Evolutionary conservation across 2,329 filamentous ascomycete genomes (phyloP).

Genomic region (Trichophyton benhamiae): DNA sequence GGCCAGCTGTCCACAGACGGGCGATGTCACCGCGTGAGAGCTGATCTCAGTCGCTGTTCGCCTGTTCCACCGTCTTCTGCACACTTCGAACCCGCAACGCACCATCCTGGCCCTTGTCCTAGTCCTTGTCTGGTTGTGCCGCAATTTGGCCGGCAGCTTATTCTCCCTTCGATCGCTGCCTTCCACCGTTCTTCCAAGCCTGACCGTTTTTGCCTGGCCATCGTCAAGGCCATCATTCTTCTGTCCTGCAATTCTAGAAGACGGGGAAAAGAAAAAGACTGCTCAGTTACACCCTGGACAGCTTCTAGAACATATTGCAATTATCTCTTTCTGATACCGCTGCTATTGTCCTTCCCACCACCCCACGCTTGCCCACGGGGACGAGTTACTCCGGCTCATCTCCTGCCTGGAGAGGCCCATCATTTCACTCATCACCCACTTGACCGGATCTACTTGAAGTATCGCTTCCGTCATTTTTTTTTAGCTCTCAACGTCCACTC

Average conservation of each 20-base stretch:
- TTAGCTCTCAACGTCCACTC: constrained; percentile 4
- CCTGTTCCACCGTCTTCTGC: constrained; percentile 1
- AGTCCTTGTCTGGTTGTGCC: not conserved
- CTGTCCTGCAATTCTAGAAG: not conserved
- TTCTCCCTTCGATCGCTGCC: not conserved
- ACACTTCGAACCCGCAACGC: not conserved
- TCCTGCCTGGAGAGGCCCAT: not conserved
- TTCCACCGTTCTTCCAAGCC: not conserved
- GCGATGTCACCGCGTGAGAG: not conserved
- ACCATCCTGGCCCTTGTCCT: constrained; percentile 1
- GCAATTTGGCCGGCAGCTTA: constrained; percentile 1
- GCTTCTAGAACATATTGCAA: not conserved
- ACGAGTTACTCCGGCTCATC: not conserved
- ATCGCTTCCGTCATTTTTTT: not conserved
- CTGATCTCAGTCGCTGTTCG: not conserved
- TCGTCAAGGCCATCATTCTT: not conserved
- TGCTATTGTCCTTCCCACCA: not conserved
- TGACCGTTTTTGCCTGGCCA: not conserved
- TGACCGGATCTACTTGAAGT: not conserved
- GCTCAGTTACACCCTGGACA: not conserved
- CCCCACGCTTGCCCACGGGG: not conserved
- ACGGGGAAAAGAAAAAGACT: not conserved
- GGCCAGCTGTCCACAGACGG: too few species aligned
- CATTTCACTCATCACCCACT: not conserved
- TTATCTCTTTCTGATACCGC: not conserved